These are phyloP conservation scores for Chlorella sp. DNA, from an alignment of 139 green algal species.

Conservation along the genomic window DNA sequence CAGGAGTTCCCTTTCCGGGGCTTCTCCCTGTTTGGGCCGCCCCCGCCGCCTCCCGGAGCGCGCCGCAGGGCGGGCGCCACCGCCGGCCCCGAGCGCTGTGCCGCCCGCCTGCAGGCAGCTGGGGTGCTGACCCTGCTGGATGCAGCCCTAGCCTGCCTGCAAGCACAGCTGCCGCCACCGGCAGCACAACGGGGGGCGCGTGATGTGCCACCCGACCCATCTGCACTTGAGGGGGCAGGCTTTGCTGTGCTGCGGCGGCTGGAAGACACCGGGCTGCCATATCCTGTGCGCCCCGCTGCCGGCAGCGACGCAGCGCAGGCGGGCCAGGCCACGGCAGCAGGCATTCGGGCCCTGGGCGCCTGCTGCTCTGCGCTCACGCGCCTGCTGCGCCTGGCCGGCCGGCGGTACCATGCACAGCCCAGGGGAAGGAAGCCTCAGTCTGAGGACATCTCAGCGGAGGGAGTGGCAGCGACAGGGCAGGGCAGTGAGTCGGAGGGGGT, in stretches of 20 bases:
- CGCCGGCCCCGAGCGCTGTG: not conserved
- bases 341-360: not conserved
- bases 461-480: no score
- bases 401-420: not conserved
- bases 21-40: not conserved
- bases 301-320: not conserved
- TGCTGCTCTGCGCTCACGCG: not conserved
- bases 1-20: not conserved
- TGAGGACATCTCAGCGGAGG: not conserved
- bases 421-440: not conserved
- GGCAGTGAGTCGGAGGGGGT: no score
- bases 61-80: not conserved
- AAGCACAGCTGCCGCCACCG: not conserved
- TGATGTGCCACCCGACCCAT: not conserved
- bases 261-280: not conserved
- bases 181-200: not conserved
- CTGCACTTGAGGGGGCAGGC: not conserved
- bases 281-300: not conserved
- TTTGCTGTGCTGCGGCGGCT: not conserved
- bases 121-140: not conserved
- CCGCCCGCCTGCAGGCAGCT: not conserved
- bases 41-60: not conserved
- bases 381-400: slow-evolving; percentile 17
- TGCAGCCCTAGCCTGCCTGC: not conserved
- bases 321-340: not conserved